Evolutionary conservation across 2,329 filamentous ascomycete species (phyloP).

Genomic region (Zasmidium cellare): DNA sequence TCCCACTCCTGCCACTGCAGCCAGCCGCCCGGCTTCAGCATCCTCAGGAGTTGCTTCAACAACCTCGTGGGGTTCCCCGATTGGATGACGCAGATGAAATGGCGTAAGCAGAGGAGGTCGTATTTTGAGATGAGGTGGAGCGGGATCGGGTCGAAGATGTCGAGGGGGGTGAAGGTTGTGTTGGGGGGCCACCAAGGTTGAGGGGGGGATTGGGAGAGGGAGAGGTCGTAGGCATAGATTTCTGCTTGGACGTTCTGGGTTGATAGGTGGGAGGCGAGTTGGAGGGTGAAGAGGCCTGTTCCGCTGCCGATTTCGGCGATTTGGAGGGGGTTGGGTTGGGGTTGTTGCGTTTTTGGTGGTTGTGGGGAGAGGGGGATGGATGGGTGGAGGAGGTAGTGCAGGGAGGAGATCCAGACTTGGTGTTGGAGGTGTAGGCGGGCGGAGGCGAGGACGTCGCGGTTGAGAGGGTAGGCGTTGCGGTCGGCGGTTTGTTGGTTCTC

Average conservation of each 20-base stretch:
- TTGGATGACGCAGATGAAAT: slow-evolving; percentile 20
- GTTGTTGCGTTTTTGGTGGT: too few relatives aligned
- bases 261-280: slow-evolving; percentile 2
- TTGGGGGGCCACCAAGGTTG: slow-evolving; percentile 21
- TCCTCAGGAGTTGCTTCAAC: slow-evolving; percentile 16
- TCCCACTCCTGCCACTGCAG: slow-evolving; percentile 29
- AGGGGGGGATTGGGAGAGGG: slow-evolving; percentile 17
- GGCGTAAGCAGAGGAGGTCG: slow-evolving; percentile 25
- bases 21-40: slow-evolving; percentile 26
- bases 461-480: slow-evolving; percentile 13
- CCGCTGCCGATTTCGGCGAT: slow-evolving; percentile 23
- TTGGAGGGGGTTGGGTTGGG: background rate
- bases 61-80: slow-evolving; percentile 22
- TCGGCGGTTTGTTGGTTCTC: background rate
- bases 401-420: slow-evolving; percentile 31
- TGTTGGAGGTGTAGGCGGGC: slow-evolving; percentile 33
- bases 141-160: slow-evolving; percentile 17
- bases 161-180: slow-evolving; percentile 16
- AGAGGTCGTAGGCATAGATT: slow-evolving; percentile 29
- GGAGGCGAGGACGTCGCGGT: slow-evolving; percentile 20
- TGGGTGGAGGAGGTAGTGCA: slow-evolving; percentile 32
- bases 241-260: background rate
- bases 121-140: slow-evolving; percentile 14
- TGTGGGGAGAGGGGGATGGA: slow-evolving; percentile 17
- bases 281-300: slow-evolving; percentile 20